A percentile compares a stretch with the other conserved stretches of the same genome.
Conservation (phyloP, 768 basidiomycete genomes). For the Clitopilus hobsonii region DNA sequence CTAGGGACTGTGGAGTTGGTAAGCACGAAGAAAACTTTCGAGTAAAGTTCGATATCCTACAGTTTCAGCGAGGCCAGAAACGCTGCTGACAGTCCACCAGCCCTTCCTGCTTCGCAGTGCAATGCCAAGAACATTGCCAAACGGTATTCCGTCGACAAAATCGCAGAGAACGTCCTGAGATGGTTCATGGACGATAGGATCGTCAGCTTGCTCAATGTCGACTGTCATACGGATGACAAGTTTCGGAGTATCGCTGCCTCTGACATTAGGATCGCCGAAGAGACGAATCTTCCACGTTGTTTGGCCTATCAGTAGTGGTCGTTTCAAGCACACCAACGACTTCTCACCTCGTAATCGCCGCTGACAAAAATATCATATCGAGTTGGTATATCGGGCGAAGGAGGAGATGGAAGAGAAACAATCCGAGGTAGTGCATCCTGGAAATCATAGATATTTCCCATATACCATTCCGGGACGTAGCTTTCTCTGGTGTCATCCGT, state of each 20-base stretch:
- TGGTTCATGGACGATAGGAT: conserved; percentile 34
- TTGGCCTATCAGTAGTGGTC: too few species aligned
- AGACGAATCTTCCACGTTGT: conserved; percentile 59
- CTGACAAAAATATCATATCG: conserved; percentile 70
- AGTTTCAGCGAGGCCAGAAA: conserved; percentile 10
- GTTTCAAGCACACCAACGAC: conserved; percentile 1
- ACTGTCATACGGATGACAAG: conserved; percentile 53
- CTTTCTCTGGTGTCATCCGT: conserved; percentile 13
- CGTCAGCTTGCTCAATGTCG: conserved; percentile 27
- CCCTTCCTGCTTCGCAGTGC: conserved; percentile 48
- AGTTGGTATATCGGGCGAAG: conserved; percentile 36
- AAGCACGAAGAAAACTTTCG: background rate
- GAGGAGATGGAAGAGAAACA: conserved; percentile 44
- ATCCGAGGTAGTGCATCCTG: conserved; percentile 44
- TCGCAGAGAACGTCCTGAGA: conserved; percentile 58
- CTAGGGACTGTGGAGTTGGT: conserved; percentile 13
- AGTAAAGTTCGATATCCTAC: conserved; percentile 8
- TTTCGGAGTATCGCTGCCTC: conserved; percentile 39
- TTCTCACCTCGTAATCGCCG: conserved; percentile 74
- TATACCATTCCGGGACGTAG: conserved; percentile 55
- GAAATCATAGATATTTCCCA: conserved; percentile 84
- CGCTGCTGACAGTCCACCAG: conserved; percentile 50
- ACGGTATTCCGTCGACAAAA: conserved; percentile 70
- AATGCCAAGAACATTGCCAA: conserved; percentile 68
- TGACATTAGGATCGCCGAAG: conserved; percentile 66